Conservation (phyloP, 306 rosid species). For the Begonia fuchsioides region DNA sequence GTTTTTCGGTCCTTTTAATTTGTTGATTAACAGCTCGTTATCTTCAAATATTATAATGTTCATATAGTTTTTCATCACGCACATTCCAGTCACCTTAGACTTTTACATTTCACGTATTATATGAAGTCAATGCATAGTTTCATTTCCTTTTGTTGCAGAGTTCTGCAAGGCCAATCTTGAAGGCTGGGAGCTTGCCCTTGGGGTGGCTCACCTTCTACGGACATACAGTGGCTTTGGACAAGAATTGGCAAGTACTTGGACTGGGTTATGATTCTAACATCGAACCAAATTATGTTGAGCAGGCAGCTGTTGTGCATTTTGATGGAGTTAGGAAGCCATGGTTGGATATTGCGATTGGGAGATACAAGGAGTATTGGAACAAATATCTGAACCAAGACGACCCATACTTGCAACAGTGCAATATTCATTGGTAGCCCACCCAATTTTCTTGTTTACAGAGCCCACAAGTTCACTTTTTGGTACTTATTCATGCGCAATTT, state of each 20-base stretch:
- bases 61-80: no score
- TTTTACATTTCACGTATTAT: no score
- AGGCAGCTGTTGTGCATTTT: slow-evolving; percentile 78
- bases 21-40: no score
- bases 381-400: slow-evolving; percentile 39
- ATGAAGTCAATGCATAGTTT: no score
- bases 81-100: no score
- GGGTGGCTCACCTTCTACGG: slow-evolving; percentile 90
- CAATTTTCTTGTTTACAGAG: slow-evolving; percentile 8
- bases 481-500: slow-evolving; percentile 55
- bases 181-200: slow-evolving; percentile 61
- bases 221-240: slow-evolving; percentile 47
- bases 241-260: slow-evolving; percentile 77
- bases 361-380: slow-evolving; percentile 63
- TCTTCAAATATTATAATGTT: no score
- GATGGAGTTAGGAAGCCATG: slow-evolving; percentile 93
- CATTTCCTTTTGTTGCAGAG: slow-evolving; percentile 34
- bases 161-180: slow-evolving; percentile 49
- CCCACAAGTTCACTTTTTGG: slow-evolving; percentile 16
- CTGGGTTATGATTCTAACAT: slow-evolving; percentile 50
- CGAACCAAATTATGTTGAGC: slow-evolving; percentile 29
- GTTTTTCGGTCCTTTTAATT: no score
- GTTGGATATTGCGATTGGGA: slow-evolving; percentile 65
- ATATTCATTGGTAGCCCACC: slow-evolving; percentile 45
- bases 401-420: slow-evolving; percentile 73